phyloP scores from a whole-genome alignment of 169 alveolate genomes.

The Plasmodium billcollinsi region DNA sequence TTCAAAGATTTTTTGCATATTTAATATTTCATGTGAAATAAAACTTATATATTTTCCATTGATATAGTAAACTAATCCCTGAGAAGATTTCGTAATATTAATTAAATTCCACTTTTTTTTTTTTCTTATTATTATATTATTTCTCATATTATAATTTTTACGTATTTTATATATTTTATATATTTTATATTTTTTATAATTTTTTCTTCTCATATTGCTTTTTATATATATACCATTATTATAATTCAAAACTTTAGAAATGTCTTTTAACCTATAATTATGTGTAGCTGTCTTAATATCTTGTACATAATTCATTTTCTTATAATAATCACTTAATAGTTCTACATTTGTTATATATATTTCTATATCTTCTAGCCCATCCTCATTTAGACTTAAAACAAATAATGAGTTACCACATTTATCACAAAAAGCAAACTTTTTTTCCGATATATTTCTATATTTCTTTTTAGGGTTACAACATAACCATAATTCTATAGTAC shows the following conservation, averaged over 20 bases:
- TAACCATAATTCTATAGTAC: conserved; percentile 65
- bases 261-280: not conserved
- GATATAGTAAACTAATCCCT: conserved; percentile 50
- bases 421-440: conserved; percentile 52
- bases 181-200: conserved; percentile 14
- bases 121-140: conserved; percentile 39
- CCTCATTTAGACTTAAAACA: conserved; percentile 19
- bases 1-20: conserved; percentile 28
- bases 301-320: not conserved
- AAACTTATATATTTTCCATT: conserved; percentile 58
- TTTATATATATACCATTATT: conserved; percentile 32
- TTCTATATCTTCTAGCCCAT: conserved; percentile 29
- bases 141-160: not conserved
- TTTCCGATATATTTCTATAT: not conserved
- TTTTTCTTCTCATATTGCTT: conserved; percentile 8
- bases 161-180: too few relatives aligned
- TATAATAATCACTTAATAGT: conserved; percentile 35
- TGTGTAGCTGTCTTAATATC: not conserved
- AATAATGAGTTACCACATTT: conserved; percentile 46
- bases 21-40: conserved; percentile 48
- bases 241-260: not conserved
- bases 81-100: conserved; percentile 33
- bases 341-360: conserved; percentile 16
- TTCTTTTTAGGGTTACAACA: conserved; percentile 7
- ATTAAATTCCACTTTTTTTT: conserved; percentile 57